phyloP scores from a whole-genome alignment of 2,329 filamentous ascomycete genomes.

The Fusarium palustre region DNA sequence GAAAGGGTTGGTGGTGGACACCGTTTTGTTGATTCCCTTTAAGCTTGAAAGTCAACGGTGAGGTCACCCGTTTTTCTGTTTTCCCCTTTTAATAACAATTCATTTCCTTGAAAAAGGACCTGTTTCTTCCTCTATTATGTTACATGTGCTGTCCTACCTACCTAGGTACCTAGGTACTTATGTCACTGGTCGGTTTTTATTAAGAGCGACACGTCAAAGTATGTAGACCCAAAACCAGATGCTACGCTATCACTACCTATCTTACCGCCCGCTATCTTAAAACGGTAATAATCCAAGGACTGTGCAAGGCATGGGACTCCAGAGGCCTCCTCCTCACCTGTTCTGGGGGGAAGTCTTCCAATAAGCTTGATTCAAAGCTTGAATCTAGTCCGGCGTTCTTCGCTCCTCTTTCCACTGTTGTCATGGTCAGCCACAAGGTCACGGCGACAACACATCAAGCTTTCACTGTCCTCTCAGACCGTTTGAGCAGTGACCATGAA shows the following conservation, averaged over 20 bases:
- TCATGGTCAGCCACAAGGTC: slow-evolving; percentile 10
- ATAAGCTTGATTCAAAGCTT: slow-evolving; percentile 26
- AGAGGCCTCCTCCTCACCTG: slow-evolving; percentile 36
- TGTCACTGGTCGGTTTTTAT: slow-evolving; percentile 15
- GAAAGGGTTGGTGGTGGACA: slow-evolving; percentile 16
- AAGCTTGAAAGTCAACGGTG: slow-evolving; percentile 10
- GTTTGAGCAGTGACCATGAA: slow-evolving; percentile 6
- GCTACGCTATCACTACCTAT: background rate
- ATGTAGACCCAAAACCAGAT: background rate
- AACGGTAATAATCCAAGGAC: slow-evolving; percentile 2
- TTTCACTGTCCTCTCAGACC: background rate
- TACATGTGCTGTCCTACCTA: background rate
- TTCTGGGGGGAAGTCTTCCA: slow-evolving; percentile 15
- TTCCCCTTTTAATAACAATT: slow-evolving; percentile 15
- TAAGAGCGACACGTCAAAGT: slow-evolving; percentile 28
- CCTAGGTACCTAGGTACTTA: no score
- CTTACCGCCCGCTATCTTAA: background rate
- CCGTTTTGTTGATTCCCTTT: slow-evolving; percentile 24
- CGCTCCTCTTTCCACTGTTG: background rate
- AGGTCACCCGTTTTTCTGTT: slow-evolving; percentile 22
- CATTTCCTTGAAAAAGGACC: slow-evolving; percentile 27
- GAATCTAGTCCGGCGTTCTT: background rate
- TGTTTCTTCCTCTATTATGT: background rate
- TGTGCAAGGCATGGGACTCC: slow-evolving; percentile 5
- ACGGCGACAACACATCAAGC: background rate